Conservation (phyloP, 2,329 filamentous ascomycete genomes). For the Fusarium stilboides region DNA sequence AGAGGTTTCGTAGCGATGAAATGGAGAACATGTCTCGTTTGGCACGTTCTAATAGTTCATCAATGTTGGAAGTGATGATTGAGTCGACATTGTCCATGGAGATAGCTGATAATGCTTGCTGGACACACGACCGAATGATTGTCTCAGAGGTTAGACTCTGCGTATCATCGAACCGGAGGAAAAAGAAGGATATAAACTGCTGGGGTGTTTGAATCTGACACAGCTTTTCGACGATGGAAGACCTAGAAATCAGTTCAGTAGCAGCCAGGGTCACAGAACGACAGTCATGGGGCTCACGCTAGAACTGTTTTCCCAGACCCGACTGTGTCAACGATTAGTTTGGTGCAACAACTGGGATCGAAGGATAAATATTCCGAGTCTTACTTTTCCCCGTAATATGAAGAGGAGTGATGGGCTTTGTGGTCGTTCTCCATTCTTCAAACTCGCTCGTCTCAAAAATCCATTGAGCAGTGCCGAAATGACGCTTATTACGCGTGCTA, state of each 20-base stretch:
- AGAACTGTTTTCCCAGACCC: slow-evolving; percentile 41
- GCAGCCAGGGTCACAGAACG: neutral
- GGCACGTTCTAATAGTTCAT: rapidly evolving
- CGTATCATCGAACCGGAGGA: neutral
- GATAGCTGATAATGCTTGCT: neutral
- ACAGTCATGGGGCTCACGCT: neutral
- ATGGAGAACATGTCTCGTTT: neutral
- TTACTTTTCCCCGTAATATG: slow-evolving; percentile 34
- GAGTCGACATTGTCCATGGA: neutral
- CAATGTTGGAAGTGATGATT: rapidly evolving
- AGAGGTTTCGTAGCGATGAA: neutral
- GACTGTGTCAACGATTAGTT: neutral
- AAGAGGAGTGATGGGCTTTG: neutral
- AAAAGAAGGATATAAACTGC: slow-evolving; percentile 1
- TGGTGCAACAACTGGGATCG: rapidly evolving
- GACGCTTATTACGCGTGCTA: slow-evolving; percentile 22
- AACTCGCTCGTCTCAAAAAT: slow-evolving; percentile 8
- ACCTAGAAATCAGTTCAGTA: neutral
- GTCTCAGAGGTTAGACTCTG: rapidly evolving
- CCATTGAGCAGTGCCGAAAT: slow-evolving; percentile 29
- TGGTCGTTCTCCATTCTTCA: neutral
- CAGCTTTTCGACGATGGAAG: neutral
- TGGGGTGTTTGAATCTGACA: neutral
- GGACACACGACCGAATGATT: neutral
- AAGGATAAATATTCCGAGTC: neutral